phyloP scores from a whole-genome alignment of 2,329 filamentous ascomycete species.

The Thelonectria rubi region DNA sequence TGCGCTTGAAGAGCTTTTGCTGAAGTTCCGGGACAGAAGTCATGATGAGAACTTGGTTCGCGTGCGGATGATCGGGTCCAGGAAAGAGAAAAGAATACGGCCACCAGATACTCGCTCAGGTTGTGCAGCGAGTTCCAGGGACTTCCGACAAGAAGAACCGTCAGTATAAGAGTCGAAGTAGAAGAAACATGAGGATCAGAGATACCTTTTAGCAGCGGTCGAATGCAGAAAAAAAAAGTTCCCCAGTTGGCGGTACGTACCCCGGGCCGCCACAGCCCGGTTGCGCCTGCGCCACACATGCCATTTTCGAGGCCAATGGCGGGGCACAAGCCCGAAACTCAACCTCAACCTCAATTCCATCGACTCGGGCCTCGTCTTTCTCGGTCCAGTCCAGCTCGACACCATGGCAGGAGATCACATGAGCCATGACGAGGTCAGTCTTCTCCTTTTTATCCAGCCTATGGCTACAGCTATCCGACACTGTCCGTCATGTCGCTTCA shows the following conservation, averaged over 20 bases:
- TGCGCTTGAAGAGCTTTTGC: slow-evolving; percentile 50
- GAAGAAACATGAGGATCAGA: not conserved
- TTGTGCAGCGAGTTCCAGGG: too few species aligned
- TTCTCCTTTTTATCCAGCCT: not conserved
- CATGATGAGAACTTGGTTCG: slow-evolving; percentile 19
- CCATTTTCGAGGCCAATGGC: slow-evolving; percentile 22
- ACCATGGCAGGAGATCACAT: slow-evolving; percentile 38
- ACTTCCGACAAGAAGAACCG: not conserved
- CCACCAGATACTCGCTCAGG: too few species aligned
- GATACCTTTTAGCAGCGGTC: not conserved
- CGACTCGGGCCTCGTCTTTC: slow-evolving; percentile 16
- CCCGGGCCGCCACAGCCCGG: slow-evolving; percentile 21
- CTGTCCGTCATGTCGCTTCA: not conserved
- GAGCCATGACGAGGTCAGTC: slow-evolving; percentile 42
- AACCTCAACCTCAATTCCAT: slow-evolving; percentile 30
- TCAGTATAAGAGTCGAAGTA: not conserved
- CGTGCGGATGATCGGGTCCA: not conserved
- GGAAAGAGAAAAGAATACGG: not conserved
- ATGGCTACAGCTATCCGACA: not conserved
- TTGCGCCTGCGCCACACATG: slow-evolving; percentile 20
- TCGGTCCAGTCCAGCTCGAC: slow-evolving; percentile 14
- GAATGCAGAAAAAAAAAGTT: slow-evolving; percentile 12
- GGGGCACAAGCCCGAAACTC: slow-evolving; percentile 36
- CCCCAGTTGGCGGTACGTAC: slow-evolving; percentile 10
- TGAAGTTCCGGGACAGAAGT: slow-evolving; percentile 47